These are phyloP conservation scores for Eucommia ulmoides DNA, from an alignment of 257 asterid genomes.

Conservation along the genomic window DNA sequence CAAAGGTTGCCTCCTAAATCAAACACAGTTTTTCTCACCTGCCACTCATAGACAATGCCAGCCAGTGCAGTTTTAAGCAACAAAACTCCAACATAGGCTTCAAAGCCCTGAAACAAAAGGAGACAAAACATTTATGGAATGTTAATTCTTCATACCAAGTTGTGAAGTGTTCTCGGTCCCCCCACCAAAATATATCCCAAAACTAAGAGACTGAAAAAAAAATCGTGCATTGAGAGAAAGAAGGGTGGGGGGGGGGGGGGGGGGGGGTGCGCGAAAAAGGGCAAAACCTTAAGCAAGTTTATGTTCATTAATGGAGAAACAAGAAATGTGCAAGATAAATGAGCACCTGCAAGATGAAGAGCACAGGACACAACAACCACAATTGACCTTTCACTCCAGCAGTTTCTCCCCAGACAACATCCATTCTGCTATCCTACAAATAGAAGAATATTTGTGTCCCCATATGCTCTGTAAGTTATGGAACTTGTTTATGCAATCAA, in stretches of 20 bases:
- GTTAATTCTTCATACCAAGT: too few species aligned
- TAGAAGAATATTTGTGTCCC: background rate
- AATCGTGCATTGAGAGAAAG: too few species aligned
- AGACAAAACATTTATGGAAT: too few species aligned
- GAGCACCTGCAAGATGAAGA: slow-evolving; percentile 86
- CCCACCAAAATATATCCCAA: too few species aligned
- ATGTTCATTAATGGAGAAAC: too few species aligned
- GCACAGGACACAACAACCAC: slow-evolving; percentile 57
- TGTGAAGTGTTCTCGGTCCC: too few species aligned
- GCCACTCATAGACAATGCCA: slow-evolving; percentile 80
- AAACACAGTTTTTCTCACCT: slow-evolving; percentile 42
- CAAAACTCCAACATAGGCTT: slow-evolving; percentile 83
- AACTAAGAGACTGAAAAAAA: too few species aligned
- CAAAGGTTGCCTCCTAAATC: too few species aligned
- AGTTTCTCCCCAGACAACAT: slow-evolving; percentile 98
- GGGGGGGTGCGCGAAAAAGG: too few species aligned
- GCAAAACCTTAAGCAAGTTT: too few species aligned
- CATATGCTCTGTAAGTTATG: background rate
- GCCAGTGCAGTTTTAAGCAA: slow-evolving; percentile 71
- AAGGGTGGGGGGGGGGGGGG: too few species aligned
- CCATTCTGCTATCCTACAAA: slow-evolving; percentile 90
- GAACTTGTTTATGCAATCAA: background rate
- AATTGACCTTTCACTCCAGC: slow-evolving; percentile 95
- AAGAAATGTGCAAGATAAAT: too few species aligned
- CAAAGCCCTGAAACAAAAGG: slow-evolving; percentile 59